phyloP scores from a whole-genome alignment of 345 rosid genomes.

The Kandelia obovata region DNA sequence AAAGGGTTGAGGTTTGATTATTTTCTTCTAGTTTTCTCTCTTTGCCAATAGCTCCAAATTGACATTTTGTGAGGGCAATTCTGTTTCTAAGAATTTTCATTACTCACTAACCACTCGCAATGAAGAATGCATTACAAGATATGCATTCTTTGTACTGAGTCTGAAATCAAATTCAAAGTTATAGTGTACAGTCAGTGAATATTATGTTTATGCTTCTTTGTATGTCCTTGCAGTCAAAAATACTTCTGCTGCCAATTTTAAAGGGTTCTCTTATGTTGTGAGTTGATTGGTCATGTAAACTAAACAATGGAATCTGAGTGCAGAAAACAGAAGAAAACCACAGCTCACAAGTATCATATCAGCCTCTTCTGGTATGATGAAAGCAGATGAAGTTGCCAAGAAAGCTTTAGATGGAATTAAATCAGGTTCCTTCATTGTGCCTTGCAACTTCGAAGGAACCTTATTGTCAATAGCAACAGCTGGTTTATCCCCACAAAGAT shows the following conservation, averaged over 20 bases:
- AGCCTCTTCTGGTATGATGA: slow-evolving; percentile 59
- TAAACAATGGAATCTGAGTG: slow-evolving; percentile 15
- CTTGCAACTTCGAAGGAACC: slow-evolving; percentile 74
- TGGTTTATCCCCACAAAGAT: slow-evolving; percentile 76
- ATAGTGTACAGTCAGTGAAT: no score
- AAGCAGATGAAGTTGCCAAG: slow-evolving; percentile 74
- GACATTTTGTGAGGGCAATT: no score
- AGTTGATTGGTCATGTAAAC: neutral
- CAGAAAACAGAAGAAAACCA: slow-evolving; percentile 66
- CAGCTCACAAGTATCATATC: slow-evolving; percentile 56
- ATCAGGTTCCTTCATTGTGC: slow-evolving; percentile 54
- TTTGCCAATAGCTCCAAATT: no score
- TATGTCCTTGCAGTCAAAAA: neutral
- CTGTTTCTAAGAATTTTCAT: no score
- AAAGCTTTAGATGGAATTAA: slow-evolving; percentile 65
- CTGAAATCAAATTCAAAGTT: no score
- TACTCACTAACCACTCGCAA: no score
- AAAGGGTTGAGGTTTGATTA: no score
- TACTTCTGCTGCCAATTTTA: neutral
- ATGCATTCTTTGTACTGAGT: no score
- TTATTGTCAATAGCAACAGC: slow-evolving; percentile 59
- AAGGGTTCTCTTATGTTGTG: neutral
- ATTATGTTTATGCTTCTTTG: neutral
- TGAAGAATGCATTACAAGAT: no score
- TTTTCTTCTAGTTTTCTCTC: no score